Evolutionary conservation across 2,329 filamentous ascomycete genomes (phyloP).

Genomic region (Diaporthe sp.): DNA sequence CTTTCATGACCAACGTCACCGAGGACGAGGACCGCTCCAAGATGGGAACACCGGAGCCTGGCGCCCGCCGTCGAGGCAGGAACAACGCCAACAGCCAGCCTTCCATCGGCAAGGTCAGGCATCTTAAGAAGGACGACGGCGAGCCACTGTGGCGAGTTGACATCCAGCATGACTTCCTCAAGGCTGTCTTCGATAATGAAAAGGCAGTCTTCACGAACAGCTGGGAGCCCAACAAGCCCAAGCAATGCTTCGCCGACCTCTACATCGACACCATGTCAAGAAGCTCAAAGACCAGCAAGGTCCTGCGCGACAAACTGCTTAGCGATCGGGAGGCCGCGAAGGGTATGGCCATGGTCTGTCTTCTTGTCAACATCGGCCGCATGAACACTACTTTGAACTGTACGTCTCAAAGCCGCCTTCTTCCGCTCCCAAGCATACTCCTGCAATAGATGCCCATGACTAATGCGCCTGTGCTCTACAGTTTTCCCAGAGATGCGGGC

Average conservation of each 20-base stretch:
- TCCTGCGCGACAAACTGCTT: constrained; percentile 94
- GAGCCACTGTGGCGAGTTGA: constrained; percentile 89
- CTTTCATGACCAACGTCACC: constrained; percentile 61
- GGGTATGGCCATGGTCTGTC: constrained; percentile 99
- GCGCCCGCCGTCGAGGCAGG: constrained; percentile 47
- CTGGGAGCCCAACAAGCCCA: constrained; percentile 76
- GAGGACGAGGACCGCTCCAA: constrained; percentile 62
- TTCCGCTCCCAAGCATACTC: constrained; percentile 14
- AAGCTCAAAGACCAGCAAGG: constrained; percentile 99
- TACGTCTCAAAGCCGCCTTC: constrained; percentile 58
- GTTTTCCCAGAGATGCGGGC: constrained; percentile 99
- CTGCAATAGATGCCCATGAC: constrained; percentile 34
- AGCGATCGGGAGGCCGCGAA: constrained; percentile 93
- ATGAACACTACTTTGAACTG: constrained; percentile 99
- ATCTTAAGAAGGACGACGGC: constrained; percentile 90
- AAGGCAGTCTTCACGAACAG: constrained; percentile 88
- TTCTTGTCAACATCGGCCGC: constrained; percentile 95
- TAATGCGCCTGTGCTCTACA: constrained; percentile 55
- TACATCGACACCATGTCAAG: constrained; percentile 99
- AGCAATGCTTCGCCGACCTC: constrained; percentile 90
- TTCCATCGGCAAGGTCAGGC: constrained; percentile 77
- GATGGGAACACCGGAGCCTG: constrained; percentile 60
- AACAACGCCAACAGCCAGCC: constrained; percentile 52
- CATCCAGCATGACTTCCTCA: constrained; percentile 90
- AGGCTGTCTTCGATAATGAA: constrained; percentile 83